These are phyloP conservation scores for Candida tropicalis DNA, from an alignment of 1,139 yeast genomes.

Conservation along the genomic window DNA sequence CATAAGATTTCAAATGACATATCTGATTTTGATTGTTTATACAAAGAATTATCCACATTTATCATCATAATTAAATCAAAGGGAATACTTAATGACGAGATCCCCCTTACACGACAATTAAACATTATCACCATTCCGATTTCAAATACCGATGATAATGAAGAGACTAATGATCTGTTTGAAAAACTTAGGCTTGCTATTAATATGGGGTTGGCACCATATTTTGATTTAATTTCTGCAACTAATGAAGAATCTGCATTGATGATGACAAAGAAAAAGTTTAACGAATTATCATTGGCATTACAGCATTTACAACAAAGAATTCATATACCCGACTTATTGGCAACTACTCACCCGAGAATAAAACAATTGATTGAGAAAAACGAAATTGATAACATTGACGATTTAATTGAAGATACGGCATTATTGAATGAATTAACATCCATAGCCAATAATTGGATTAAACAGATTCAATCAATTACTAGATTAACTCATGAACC, in stretches of 20 bases:
- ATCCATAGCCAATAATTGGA: slow-evolving; percentile 71
- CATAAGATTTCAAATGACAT: slow-evolving; percentile 14
- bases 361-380: slow-evolving; percentile 36
- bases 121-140: slow-evolving; percentile 40
- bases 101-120: slow-evolving; percentile 33
- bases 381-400: slow-evolving; percentile 22
- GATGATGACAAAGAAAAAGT: slow-evolving; percentile 54
- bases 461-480: slow-evolving; percentile 59
- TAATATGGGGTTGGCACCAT: slow-evolving; percentile 45
- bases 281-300: slow-evolving; percentile 69
- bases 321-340: slow-evolving; percentile 68
- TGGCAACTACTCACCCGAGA: slow-evolving; percentile 54
- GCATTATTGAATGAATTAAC: slow-evolving; percentile 67
- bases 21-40: slow-evolving; percentile 7
- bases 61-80: slow-evolving; percentile 49
- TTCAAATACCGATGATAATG: slow-evolving; percentile 11
- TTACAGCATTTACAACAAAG: slow-evolving; percentile 70
- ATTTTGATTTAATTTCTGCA: slow-evolving; percentile 32
- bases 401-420: slow-evolving; percentile 47
- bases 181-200: slow-evolving; percentile 64
- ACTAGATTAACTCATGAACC: slow-evolving; percentile 57
- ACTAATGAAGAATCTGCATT: slow-evolving; percentile 25
- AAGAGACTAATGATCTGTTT: slow-evolving; percentile 30
- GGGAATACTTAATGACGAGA: slow-evolving; percentile 26
- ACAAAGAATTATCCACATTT: slow-evolving; percentile 6